phyloP scores from a whole-genome alignment of 2,329 filamentous ascomycete genomes.

The Dissoconium aciculare region DNA sequence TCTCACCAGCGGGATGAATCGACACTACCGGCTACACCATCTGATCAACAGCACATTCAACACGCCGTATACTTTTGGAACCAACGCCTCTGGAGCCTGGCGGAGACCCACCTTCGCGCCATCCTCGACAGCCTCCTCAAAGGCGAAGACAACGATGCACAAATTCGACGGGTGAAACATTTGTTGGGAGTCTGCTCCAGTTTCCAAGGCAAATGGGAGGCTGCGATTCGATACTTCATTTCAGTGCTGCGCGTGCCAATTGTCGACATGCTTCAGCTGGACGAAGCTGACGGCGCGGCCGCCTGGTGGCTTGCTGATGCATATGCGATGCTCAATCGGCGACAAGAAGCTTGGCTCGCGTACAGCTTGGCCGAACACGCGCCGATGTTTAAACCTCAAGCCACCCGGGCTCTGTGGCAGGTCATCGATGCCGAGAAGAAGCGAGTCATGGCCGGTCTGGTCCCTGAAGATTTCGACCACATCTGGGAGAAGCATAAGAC shows the following conservation, averaged over 20 bases:
- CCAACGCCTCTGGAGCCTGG: background rate
- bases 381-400: constrained; percentile 4
- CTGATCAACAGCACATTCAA: background rate
- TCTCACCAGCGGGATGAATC: too few relatives aligned
- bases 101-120: background rate
- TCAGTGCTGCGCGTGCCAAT: constrained; percentile 11
- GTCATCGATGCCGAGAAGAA: constrained; percentile 7
- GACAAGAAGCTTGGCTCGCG: constrained; percentile 13
- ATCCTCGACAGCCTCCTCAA: background rate
- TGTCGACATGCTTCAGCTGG: constrained; percentile 6
- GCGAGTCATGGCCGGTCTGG: constrained; percentile 4
- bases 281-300: constrained; percentile 15
- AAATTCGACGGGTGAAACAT: constrained; percentile 8
- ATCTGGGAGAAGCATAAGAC: constrained; percentile 4
- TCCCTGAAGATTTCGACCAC: constrained; percentile 4
- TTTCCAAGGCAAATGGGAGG: constrained; percentile 11
- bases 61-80: background rate
- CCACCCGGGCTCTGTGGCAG: constrained; percentile 3
- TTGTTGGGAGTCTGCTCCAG: constrained; percentile 15
- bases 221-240: constrained; percentile 11
- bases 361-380: constrained; percentile 14
- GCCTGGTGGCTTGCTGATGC: constrained; percentile 17
- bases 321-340: constrained; percentile 12
- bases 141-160: background rate
- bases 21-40: too few relatives aligned